These are phyloP conservation scores for Ordospora pajunii DNA, from an alignment of 371 early-diverging fungal species.

Conservation along the genomic window DNA sequence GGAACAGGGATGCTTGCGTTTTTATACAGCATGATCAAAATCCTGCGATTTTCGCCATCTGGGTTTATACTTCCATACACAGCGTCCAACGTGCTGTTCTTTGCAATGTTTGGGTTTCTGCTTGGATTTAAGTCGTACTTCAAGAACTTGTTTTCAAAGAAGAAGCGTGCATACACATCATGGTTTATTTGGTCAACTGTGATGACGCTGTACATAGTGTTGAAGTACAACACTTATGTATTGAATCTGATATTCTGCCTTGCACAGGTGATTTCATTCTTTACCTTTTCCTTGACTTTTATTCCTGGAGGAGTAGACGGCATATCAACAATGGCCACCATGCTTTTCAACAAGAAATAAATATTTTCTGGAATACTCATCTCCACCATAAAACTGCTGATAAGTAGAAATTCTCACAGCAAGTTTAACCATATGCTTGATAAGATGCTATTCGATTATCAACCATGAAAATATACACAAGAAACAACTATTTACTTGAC, in stretches of 20 bases:
- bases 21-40: slow-evolving; percentile 41
- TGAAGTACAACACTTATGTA: slow-evolving; percentile 26
- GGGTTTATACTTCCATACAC: slow-evolving; percentile 57
- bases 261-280: slow-evolving; percentile 48
- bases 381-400: background rate
- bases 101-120: slow-evolving; percentile 57
- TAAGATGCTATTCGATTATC: too few relatives aligned
- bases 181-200: slow-evolving; percentile 43
- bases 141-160: slow-evolving; percentile 35
- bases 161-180: slow-evolving; percentile 45
- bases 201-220: slow-evolving; percentile 42
- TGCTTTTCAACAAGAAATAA: slow-evolving; percentile 38
- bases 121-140: slow-evolving; percentile 57
- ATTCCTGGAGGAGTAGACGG: slow-evolving; percentile 55
- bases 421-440: background rate
- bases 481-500: background rate
- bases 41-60: slow-evolving; percentile 40
- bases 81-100: slow-evolving; percentile 55
- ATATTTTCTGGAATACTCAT: background rate
- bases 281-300: slow-evolving; percentile 47
- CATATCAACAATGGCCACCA: slow-evolving; percentile 33
- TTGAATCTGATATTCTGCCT: slow-evolving; percentile 30
- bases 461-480: too few relatives aligned
- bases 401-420: too few relatives aligned
- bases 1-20: slow-evolving; percentile 41